Base-by-base conservation (phyloP, 129 eudicot species). In the Escallonia herrerae region DNA sequence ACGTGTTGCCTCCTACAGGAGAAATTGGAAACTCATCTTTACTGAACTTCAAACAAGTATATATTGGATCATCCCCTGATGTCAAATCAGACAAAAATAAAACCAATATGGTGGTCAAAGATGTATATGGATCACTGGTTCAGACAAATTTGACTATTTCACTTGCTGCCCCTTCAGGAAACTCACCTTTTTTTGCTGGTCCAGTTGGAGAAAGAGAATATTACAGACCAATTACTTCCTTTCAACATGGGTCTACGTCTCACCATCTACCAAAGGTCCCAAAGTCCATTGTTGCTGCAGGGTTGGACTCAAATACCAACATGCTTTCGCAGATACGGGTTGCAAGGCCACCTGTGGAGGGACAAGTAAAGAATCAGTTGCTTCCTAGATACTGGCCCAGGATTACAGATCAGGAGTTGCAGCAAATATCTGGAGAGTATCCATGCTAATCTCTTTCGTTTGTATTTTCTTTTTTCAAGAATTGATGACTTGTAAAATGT, bases 341-440 rank as follows among this genome's bases (percentile, higher is more conserved):
- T 46, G 97, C 97, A 13, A 77, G 99, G 46, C 99, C 93, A 8
- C 99, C 99, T 55, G 88, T 82, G 62, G 99, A 94, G 73, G 99
- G 99, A 44, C 81, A 97, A 47, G 80, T 90, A 12, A 87, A 87
- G 70, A 90, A 81, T 66, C 99, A 94, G 76, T 46, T 94, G 70
- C 97, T 94, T 80, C 99, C 99, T 57, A 95, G 99, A 71, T 94
- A 94, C 68, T 94, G 99, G 99, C 99, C 99, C 41, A 81, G 97
- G 71, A 89, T 94, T 67, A 94, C 97, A 4, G 99, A 94, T 69
- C 95, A 89, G 80, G 99, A 94, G 70, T 75, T 94, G 84, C 97
- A 86, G 82, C 95, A 86, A 75, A 94, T 94, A 69, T 86, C 99
- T 76, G 99, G 95, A 80, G 99, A 94, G 99, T 94, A 94, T 94